Conservation (phyloP, 352 stramenopile species). For the Phytophthora idaei region DNA sequence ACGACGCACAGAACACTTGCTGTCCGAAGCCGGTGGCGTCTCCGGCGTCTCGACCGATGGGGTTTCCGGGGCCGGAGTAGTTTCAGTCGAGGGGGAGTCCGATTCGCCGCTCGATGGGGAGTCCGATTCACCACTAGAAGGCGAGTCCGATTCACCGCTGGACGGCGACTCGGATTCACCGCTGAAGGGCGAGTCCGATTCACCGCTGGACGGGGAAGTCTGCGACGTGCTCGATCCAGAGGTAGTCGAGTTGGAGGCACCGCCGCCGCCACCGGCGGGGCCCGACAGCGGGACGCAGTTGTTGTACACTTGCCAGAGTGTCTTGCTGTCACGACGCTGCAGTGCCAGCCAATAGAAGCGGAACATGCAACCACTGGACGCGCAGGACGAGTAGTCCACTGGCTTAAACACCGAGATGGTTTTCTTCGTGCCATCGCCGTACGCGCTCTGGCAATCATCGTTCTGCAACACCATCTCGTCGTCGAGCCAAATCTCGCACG, state of each 20-base stretch:
- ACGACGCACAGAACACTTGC: conserved; percentile 28
- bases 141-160: conserved; percentile 9
- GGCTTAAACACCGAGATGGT: conserved; percentile 40
- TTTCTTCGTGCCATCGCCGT: conserved; percentile 29
- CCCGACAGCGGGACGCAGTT: conserved; percentile 36
- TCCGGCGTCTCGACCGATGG: conserved; percentile 23
- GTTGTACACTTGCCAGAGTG: conserved; percentile 44
- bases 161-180: conserved; percentile 10
- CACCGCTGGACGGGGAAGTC: conserved; percentile 22
- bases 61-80: conserved; percentile 9
- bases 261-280: conserved; percentile 13
- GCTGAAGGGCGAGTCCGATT: conserved; percentile 15
- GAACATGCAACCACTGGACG: conserved; percentile 35
- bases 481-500: conserved; percentile 42
- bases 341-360: conserved; percentile 45
- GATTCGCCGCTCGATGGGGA: conserved; percentile 11
- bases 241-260: conserved; percentile 17
- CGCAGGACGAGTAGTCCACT: conserved; percentile 41
- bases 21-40: conserved; percentile 5
- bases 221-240: conserved; percentile 13
- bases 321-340: conserved; percentile 31
- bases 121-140: conserved; percentile 14
- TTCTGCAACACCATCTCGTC: conserved; percentile 36
- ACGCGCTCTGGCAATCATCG: conserved; percentile 37
- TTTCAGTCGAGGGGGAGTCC: conserved; percentile 12